Evolutionary conservation across 306 rosid species (phyloP), one percentile per base, ranked within the genome.

Genomic region (Glycyrrhiza uralensis): DNA sequence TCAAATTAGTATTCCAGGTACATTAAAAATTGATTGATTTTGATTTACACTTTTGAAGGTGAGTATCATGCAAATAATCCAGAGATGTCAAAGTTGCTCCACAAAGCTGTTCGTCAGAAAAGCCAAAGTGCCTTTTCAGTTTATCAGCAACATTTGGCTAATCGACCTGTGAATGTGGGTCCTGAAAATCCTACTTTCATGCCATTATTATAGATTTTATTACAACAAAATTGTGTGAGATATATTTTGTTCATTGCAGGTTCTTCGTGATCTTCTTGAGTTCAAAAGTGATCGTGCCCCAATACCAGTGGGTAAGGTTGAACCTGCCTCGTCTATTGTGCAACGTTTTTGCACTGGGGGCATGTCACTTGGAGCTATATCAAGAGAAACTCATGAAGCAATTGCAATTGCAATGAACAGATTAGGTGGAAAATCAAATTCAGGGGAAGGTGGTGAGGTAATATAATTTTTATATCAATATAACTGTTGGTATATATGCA

Each of bases 371-470:
- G 99, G 99, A 82, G 99, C 99, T 69, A 94, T 94, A 79, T 94
- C 99, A 54, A 87, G 99, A 76, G 99, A 94, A 83, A 94, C 99
- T 26, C 99, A 94, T 13, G 99, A 94, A 87, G 97, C 99, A 68
- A 94, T 94, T 72, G 98, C 98, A 54, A 80, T 92, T 70, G 99
- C 99, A 72, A 94, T 94, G 99, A 94, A 94, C 75, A 91, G 99
- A 84, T 4, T 94, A 81, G 99, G 96, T 79, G 99, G 99, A 76
- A 94, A 87, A 79, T 91, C 97, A 49, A 94, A 94, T 81, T 94
- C 99, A 19, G 99, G 99, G 78, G 99, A 94, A 88, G 99, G 99
- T 84, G 99, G 99, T 19, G 99, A 94, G 99, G 99, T 94, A 94
- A 52, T 26, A 23, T 36, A 66, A 11, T 8, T 71, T 51, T 45